Evolutionary conservation across 2,329 filamentous ascomycete species (phyloP).

Genomic region (Trichoderma lentiforme): DNA sequence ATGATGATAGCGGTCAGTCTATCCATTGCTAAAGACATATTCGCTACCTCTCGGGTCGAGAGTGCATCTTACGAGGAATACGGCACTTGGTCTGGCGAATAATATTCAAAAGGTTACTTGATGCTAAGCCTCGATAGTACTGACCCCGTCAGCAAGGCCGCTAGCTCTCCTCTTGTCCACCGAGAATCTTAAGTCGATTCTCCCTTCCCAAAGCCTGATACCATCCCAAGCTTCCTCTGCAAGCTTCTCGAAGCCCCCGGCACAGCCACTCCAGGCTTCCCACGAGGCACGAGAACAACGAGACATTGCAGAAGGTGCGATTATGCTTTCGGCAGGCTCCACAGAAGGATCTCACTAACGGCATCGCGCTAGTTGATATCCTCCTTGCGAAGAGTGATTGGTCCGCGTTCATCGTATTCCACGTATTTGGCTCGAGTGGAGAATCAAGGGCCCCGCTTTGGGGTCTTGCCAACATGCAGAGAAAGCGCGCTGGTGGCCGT

Average conservation of each 20-base stretch:
- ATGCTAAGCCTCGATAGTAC: background rate
- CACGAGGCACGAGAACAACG: background rate
- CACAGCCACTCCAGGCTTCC: background rate
- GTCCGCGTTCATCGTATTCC: constrained; percentile 33
- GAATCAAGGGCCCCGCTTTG: background rate
- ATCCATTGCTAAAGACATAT: no score
- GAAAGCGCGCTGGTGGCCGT: background rate
- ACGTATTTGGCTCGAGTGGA: background rate
- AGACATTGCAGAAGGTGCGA: background rate
- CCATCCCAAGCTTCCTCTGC: background rate
- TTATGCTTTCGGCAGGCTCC: background rate
- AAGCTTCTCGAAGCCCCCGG: background rate
- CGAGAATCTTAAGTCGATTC: background rate
- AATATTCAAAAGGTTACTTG: background rate
- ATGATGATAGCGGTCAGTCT: no score
- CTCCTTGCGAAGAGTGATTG: constrained; percentile 13
- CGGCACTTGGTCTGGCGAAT: background rate
- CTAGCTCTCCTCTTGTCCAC: background rate
- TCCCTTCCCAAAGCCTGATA: background rate
- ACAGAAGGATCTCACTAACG: background rate
- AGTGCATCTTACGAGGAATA: background rate
- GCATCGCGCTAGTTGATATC: background rate
- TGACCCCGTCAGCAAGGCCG: background rate
- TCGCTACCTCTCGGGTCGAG: background rate
- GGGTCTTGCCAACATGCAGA: background rate